Percentiles rank a stretch among this genome's conserved stretches.
Evolutionary conservation across 169 alveolate species (phyloP).

Genomic region (Plasmodium gaboni): DNA sequence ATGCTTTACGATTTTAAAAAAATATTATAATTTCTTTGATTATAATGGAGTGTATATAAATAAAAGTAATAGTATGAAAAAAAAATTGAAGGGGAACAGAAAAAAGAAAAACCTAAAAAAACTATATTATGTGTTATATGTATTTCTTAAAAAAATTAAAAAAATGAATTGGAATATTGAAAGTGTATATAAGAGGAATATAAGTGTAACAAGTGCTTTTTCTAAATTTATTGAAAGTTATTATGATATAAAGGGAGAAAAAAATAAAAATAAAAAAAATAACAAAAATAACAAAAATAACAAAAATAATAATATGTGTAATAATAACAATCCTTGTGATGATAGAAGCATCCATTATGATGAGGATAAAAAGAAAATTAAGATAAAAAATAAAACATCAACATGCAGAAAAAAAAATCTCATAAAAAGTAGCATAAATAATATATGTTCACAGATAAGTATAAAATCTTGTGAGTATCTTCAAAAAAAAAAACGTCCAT

Average conservation of each 20-base stretch:
- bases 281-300: too few species aligned
- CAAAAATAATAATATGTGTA: neutral
- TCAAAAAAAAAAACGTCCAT: slow-evolving; percentile 1
- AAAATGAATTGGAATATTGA: slow-evolving; percentile 54
- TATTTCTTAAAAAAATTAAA: slow-evolving; percentile 48
- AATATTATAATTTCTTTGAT: slow-evolving; percentile 33
- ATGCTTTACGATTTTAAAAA: slow-evolving; percentile 30
- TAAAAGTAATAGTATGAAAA: slow-evolving; percentile 1
- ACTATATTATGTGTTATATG: slow-evolving; percentile 9
- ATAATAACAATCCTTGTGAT: neutral
- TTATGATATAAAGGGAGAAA: slow-evolving; percentile 4
- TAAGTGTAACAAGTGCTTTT: neutral
- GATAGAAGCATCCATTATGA: neutral
- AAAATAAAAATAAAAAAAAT: neutral
- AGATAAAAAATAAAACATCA: neutral
- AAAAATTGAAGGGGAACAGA: neutral
- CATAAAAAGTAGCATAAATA: neutral
- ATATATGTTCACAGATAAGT: slow-evolving; percentile 21
- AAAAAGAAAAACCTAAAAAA: slow-evolving; percentile 20
- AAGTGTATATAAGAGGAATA: slow-evolving; percentile 28
- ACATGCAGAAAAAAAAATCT: neutral
- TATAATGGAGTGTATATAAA: slow-evolving; percentile 8
- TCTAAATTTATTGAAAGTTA: slow-evolving; percentile 11
- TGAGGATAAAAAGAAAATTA: neutral
- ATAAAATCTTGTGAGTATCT: slow-evolving; percentile 49